Evolutionary conservation across 2,329 filamentous ascomycete genomes (phyloP).

Genomic region (Dactylella cylindrospora): DNA sequence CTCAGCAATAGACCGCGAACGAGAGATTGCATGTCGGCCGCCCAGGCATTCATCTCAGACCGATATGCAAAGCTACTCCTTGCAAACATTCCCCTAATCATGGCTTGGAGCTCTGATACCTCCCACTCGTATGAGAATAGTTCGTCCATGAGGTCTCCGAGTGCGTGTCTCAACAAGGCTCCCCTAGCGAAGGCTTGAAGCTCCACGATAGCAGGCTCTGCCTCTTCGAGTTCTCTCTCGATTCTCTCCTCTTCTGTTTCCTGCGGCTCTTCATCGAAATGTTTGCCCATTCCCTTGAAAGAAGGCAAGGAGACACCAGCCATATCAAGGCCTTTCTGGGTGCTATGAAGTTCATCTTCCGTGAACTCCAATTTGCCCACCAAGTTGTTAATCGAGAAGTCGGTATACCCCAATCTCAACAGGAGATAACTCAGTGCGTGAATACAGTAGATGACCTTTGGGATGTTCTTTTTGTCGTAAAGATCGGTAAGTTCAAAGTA

Average conservation of each 20-base stretch:
- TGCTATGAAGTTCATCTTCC: constrained; percentile 93
- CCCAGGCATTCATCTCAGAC: constrained; percentile 48
- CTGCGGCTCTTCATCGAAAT: constrained; percentile 75
- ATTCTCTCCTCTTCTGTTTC: constrained; percentile 91
- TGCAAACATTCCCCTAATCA: constrained; percentile 67
- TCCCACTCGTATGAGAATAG: constrained; percentile 83
- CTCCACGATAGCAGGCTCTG: constrained; percentile 71
- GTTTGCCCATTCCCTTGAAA: constrained; percentile 95
- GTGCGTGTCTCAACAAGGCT: constrained; percentile 71
- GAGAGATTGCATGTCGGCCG: constrained; percentile 44
- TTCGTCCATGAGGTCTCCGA: constrained; percentile 80
- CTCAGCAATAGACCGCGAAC: constrained; percentile 51
- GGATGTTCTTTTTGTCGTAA: constrained; percentile 99
- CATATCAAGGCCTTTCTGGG: constrained; percentile 95
- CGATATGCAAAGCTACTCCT: constrained; percentile 47
- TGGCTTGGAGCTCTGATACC: constrained; percentile 79
- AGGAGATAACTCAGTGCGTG: constrained; percentile 97
- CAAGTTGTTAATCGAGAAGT: constrained; percentile 93
- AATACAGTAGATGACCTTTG: constrained; percentile 98
- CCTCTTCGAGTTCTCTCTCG: constrained; percentile 75
- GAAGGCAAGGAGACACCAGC: constrained; percentile 94
- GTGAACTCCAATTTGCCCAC: constrained; percentile 97
- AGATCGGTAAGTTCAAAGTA: constrained; percentile 95
- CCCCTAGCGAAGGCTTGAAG: constrained; percentile 85
- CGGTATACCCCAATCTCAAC: constrained; percentile 88